Evolutionary conservation across 768 basidiomycete species (phyloP).

Genomic region (Gloeophyllum trabeum): DNA sequence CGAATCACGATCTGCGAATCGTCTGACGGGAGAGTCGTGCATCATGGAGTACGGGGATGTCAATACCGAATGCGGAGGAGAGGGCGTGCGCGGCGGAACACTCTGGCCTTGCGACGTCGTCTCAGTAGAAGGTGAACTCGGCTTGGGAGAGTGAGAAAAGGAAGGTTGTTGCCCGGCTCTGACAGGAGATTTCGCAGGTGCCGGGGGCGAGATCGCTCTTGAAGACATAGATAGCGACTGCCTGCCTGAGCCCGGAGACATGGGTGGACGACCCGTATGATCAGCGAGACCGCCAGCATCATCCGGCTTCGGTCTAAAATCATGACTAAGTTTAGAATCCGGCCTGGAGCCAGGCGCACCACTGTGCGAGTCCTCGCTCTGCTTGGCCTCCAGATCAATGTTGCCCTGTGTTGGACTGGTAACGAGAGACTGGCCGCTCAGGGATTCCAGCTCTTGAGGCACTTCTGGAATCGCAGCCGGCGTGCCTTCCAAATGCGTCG

Average conservation of each 20-base stretch:
- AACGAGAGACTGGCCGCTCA: conserved; percentile 9
- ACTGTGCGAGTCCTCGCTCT: conserved; percentile 24
- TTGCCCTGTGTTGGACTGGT: conserved; percentile 17
- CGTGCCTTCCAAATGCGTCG: background rate
- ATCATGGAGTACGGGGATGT: conserved; percentile 15
- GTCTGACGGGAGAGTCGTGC: too few species aligned
- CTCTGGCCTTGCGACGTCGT: background rate
- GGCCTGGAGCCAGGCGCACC: conserved; percentile 20
- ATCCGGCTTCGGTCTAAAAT: conserved; percentile 2
- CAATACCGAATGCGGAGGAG: conserved; percentile 11
- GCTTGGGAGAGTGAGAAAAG: background rate
- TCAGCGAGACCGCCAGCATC: background rate
- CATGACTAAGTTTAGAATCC: conserved; percentile 26
- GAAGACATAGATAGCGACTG: too few species aligned
- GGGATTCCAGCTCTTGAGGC: conserved; percentile 1
- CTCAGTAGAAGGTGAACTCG: background rate
- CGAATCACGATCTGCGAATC: too few species aligned
- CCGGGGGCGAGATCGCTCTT: background rate
- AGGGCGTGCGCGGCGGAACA: conserved; percentile 1
- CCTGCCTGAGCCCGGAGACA: background rate
- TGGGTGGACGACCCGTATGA: background rate
- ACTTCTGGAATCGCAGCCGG: background rate
- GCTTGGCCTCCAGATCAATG: conserved; percentile 5
- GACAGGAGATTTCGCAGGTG: background rate
- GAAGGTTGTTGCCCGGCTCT: background rate